These are phyloP conservation scores for Pleurostoma richardsiae DNA, from an alignment of 2,329 filamentous ascomycete genomes.

Conservation along the genomic window DNA sequence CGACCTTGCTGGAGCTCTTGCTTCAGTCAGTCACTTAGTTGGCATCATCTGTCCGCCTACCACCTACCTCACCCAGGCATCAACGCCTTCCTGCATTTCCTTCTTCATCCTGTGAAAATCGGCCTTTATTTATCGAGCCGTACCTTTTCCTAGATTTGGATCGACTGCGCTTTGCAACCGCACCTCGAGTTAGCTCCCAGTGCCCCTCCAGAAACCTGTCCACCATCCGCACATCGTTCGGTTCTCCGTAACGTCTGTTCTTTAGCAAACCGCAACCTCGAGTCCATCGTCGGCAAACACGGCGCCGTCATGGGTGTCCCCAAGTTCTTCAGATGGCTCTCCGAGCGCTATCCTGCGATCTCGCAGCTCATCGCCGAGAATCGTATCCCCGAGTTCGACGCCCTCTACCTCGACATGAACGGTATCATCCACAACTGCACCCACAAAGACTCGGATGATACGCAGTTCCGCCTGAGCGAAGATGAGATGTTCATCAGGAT, in stretches of 20 bases:
- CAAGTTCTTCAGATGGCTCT: slow-evolving; percentile 99
- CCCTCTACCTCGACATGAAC: slow-evolving; percentile 97
- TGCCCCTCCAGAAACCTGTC: no score
- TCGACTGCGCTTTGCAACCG: no score
- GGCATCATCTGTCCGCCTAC: no score
- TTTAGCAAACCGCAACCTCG: no score
- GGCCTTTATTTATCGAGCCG: neutral
- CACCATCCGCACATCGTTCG: no score
- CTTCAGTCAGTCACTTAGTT: no score
- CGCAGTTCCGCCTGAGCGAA: slow-evolving; percentile 88
- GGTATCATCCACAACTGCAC: slow-evolving; percentile 99
- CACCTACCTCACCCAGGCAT: no score
- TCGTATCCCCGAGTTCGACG: slow-evolving; percentile 97
- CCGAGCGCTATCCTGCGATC: slow-evolving; percentile 96
- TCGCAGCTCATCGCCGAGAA: slow-evolving; percentile 98
- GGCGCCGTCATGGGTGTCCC: slow-evolving; percentile 43
- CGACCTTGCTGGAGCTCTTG: no score
- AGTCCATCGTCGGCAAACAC: no score
- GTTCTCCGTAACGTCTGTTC: no score
- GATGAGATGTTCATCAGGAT: slow-evolving; percentile 99
- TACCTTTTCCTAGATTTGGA: neutral
- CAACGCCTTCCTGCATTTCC: neutral
- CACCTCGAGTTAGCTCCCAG: no score
- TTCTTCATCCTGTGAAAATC: neutral
- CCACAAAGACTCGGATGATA: slow-evolving; percentile 90